A percentile compares a stretch with the other conserved stretches of the same genome.
Conservation (phyloP, 2,329 filamentous ascomycete genomes). For the Ilyonectria robusta region DNA sequence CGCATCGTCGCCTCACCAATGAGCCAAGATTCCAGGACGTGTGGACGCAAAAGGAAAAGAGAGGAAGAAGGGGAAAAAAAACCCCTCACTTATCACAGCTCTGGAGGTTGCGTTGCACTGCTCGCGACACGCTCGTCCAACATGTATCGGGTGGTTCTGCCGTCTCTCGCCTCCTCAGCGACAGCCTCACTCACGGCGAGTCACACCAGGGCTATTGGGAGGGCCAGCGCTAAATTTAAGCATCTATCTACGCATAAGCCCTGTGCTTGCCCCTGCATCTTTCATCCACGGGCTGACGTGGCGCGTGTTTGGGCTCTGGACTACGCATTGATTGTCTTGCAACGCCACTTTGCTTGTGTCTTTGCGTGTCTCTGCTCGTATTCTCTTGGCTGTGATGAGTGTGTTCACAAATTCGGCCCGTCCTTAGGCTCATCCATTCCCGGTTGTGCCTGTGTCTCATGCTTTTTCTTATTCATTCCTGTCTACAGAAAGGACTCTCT, state of each 20-base stretch:
- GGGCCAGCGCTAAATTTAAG: background rate
- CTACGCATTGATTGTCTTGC: background rate
- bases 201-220: too few species aligned
- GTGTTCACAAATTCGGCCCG: too few species aligned
- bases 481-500: too few species aligned
- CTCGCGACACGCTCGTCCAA: background rate
- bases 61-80: background rate
- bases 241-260: background rate
- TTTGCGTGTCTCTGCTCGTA: too few species aligned
- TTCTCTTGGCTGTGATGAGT: too few species aligned
- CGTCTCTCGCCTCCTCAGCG: too few species aligned
- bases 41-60: too few species aligned
- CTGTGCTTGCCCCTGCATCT: background rate
- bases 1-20: background rate
- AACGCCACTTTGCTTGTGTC: too few species aligned
- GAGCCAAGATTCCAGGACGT: background rate
- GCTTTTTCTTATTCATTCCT: too few species aligned
- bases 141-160: background rate
- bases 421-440: too few species aligned
- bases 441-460: too few species aligned
- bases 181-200: background rate
- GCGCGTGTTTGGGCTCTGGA: background rate
- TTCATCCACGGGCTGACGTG: background rate
- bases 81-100: background rate
- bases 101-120: background rate